Conservation (phyloP, 805 yeast genomes). For the Saccharomycopsis sp. region DNA sequence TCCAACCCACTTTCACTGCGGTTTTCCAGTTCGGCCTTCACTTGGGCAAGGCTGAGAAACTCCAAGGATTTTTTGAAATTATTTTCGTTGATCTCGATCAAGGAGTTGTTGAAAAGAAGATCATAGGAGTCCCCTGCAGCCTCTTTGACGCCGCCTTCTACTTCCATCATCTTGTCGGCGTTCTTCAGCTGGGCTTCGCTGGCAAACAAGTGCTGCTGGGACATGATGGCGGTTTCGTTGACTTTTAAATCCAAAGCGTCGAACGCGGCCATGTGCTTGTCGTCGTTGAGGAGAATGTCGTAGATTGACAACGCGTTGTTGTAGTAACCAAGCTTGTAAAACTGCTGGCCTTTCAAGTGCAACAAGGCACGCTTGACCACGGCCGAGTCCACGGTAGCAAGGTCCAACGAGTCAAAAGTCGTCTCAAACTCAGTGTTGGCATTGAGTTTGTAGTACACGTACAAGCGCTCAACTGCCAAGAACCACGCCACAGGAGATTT, state of each 20-base stretch:
- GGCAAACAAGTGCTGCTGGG: slow-evolving; percentile 31
- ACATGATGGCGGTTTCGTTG: slow-evolving; percentile 60
- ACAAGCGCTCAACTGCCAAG: slow-evolving; percentile 46
- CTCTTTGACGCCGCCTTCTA: slow-evolving; percentile 22
- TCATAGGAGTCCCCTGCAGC: slow-evolving; percentile 42
- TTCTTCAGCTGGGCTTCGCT: slow-evolving; percentile 19
- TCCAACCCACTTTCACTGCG: slow-evolving; percentile 32
- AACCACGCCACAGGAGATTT: background rate
- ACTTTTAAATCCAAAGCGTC: slow-evolving; percentile 48
- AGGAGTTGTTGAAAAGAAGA: slow-evolving; percentile 53
- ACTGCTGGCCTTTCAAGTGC: slow-evolving; percentile 45
- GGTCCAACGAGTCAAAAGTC: slow-evolving; percentile 23
- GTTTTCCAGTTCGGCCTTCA: slow-evolving; percentile 33
- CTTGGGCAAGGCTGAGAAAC: slow-evolving; percentile 37
- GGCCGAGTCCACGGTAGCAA: slow-evolving; percentile 17
- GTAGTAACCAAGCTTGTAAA: slow-evolving; percentile 42
- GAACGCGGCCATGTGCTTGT: slow-evolving; percentile 27
- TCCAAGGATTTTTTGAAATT: slow-evolving; percentile 34
- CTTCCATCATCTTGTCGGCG: slow-evolving; percentile 5
- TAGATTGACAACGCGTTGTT: slow-evolving; percentile 44
- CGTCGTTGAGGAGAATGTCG: slow-evolving; percentile 34
- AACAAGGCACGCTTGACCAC: slow-evolving; percentile 31
- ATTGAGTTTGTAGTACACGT: slow-evolving; percentile 52
- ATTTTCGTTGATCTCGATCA: slow-evolving; percentile 40
- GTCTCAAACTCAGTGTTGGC: slow-evolving; percentile 27